Conservation (phyloP, 768 basidiomycete genomes). For the Tremella mesenterica region DNA sequence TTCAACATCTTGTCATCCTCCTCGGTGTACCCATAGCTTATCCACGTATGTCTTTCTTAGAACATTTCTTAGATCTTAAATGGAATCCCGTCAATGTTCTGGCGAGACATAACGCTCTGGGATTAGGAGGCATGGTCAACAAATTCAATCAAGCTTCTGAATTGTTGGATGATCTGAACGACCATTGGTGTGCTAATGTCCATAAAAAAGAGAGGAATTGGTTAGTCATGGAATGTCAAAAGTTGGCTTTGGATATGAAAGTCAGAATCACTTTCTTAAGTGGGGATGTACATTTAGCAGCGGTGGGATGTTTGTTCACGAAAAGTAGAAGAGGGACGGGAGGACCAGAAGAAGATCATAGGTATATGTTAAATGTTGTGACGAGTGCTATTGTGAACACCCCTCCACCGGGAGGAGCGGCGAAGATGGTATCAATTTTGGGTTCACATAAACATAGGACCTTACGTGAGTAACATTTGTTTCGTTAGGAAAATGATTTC, state of each 20-base stretch:
- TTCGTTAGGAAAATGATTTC: not conserved
- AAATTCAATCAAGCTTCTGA: slow-evolving; percentile 55
- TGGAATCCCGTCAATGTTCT: slow-evolving; percentile 75
- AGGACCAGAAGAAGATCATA: slow-evolving; percentile 56
- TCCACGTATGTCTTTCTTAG: slow-evolving; percentile 71
- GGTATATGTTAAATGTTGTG: slow-evolving; percentile 75
- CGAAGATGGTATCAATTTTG: slow-evolving; percentile 69
- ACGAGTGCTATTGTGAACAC: slow-evolving; percentile 76
- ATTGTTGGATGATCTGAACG: slow-evolving; percentile 83
- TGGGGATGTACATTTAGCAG: slow-evolving; percentile 89
- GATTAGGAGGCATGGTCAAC: slow-evolving; percentile 58
- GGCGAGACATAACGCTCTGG: slow-evolving; percentile 59
- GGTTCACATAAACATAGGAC: slow-evolving; percentile 71
- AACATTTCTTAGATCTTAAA: slow-evolving; percentile 61
- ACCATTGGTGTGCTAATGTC: slow-evolving; percentile 77
- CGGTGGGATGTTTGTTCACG: slow-evolving; percentile 52
- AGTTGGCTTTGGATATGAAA: slow-evolving; percentile 55
- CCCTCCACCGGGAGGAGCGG: slow-evolving; percentile 59
- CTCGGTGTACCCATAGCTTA: slow-evolving; percentile 65
- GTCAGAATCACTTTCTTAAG: slow-evolving; percentile 75
- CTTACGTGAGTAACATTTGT: slow-evolving; percentile 48
- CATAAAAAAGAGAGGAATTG: slow-evolving; percentile 79
- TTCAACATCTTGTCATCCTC: slow-evolving; percentile 77
- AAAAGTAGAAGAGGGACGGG: slow-evolving; percentile 13
- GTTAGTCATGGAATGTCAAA: slow-evolving; percentile 71